A percentile compares a stretch with the other conserved stretches of the same genome.
Evolutionary conservation across 495 filamentous ascomycete genomes (phyloP).

Genomic region (Hyaloscypha finlandica): DNA sequence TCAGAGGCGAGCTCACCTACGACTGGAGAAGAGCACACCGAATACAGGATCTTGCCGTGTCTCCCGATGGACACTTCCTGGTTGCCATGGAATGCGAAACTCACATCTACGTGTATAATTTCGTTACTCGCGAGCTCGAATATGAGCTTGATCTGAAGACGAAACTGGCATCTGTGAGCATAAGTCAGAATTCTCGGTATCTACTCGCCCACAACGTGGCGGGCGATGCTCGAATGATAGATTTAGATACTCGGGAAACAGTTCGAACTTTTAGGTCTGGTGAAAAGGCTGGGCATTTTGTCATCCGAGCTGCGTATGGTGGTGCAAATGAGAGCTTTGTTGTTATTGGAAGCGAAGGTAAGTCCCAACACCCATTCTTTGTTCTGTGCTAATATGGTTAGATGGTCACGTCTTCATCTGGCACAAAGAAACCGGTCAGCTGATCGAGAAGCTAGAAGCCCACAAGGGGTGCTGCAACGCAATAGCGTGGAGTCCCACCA

Average conservation of each 20-base stretch:
- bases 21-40: constrained; percentile 70
- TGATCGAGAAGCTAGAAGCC: constrained; percentile 74
- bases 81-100: constrained; percentile 72
- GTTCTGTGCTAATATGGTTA: constrained; percentile 36
- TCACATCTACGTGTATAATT: constrained; percentile 81
- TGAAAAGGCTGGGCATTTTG: constrained; percentile 67
- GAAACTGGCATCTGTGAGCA: constrained; percentile 73
- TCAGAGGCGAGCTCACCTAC: constrained; percentile 56
- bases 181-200: constrained; percentile 75
- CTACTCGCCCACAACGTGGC: constrained; percentile 82
- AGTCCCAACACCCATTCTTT: constrained; percentile 15
- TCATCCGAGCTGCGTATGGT: constrained; percentile 83
- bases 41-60: constrained; percentile 82
- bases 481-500: constrained; percentile 85
- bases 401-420: constrained; percentile 84
- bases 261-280: constrained; percentile 68
- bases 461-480: constrained; percentile 85
- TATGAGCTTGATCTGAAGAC: constrained; percentile 68
- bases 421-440: constrained; percentile 77
- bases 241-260: constrained; percentile 72
- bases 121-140: constrained; percentile 68
- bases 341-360: constrained; percentile 90
- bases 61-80: constrained; percentile 74
- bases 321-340: constrained; percentile 91
- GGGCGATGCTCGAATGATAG: constrained; percentile 72